phyloP scores from a whole-genome alignment of 257 asterid genomes.

The Solanum sejunctum region DNA sequence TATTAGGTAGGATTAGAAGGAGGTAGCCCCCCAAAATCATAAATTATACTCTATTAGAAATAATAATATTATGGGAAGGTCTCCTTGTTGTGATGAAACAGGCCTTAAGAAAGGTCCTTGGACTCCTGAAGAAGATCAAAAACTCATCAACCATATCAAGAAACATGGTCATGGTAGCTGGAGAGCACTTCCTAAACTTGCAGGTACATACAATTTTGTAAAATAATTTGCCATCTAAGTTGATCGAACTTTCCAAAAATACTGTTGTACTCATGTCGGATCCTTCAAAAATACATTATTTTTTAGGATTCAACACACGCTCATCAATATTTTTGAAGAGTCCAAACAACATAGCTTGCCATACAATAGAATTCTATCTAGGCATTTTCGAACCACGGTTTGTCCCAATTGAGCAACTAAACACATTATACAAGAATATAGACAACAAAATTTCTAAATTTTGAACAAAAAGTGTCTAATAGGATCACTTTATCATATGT shows the following conservation, averaged over 20 bases:
- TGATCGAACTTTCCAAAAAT: too few relatives aligned
- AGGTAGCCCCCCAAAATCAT: slow-evolving; percentile 18
- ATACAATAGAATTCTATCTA: neutral
- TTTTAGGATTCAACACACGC: neutral
- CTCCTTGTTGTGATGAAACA: slow-evolving; percentile 53
- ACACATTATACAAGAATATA: neutral
- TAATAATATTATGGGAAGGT: slow-evolving; percentile 47
- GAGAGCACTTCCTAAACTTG: slow-evolving; percentile 84
- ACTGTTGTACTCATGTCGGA: too few relatives aligned
- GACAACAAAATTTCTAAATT: too few relatives aligned
- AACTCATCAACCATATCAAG: slow-evolving; percentile 45
- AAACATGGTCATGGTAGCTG: slow-evolving; percentile 89
- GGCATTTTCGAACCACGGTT: neutral
- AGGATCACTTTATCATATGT: neutral
- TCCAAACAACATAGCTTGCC: neutral
- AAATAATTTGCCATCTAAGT: too few relatives aligned
- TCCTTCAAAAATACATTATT: too few relatives aligned
- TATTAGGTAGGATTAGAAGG: slow-evolving; percentile 55
- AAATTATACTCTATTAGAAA: neutral
- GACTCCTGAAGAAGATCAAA: slow-evolving; percentile 87
- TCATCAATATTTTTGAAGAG: neutral
- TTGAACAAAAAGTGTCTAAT: too few relatives aligned
- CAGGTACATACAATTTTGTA: slow-evolving; percentile 24
- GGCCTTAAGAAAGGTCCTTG: slow-evolving; percentile 94
- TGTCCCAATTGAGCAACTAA: neutral